These are phyloP conservation scores for Besnoitia besnoiti DNA, from an alignment of 169 alveolate genomes.

Conservation along the genomic window DNA sequence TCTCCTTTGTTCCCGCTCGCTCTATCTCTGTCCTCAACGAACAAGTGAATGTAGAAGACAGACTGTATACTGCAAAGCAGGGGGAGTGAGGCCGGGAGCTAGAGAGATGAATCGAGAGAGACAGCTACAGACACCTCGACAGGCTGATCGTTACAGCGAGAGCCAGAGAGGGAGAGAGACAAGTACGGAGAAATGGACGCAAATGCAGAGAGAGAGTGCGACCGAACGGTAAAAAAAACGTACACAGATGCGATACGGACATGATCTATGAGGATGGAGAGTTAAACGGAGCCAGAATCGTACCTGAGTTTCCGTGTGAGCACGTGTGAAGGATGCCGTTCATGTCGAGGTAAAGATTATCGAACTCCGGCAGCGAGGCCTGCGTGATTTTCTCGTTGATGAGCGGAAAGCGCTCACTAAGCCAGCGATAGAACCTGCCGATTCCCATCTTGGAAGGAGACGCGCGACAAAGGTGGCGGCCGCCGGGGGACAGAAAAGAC, in stretches of 20 bases:
- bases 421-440: slow-evolving; percentile 90
- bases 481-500: background rate
- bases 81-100: background rate
- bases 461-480: background rate
- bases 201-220: background rate
- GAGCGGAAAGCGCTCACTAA: slow-evolving; percentile 91
- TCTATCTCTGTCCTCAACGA: background rate
- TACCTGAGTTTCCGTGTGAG: slow-evolving; percentile 69
- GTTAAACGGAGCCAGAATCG: background rate
- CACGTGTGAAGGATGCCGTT: slow-evolving; percentile 97
- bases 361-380: slow-evolving; percentile 88
- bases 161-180: background rate
- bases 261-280: background rate
- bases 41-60: background rate
- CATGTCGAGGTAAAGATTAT: slow-evolving; percentile 98
- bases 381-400: slow-evolving; percentile 81
- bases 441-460: slow-evolving; percentile 85
- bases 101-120: background rate
- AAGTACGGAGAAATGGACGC: background rate
- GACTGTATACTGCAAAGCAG: background rate
- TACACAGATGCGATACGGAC: background rate
- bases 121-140: background rate
- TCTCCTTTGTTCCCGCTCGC: too few species aligned
- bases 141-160: background rate
- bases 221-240: background rate